A percentile compares a stretch with the other conserved stretches of the same genome.
Conservation (phyloP, 768 basidiomycete species). For the Coprinellus micaceus region DNA sequence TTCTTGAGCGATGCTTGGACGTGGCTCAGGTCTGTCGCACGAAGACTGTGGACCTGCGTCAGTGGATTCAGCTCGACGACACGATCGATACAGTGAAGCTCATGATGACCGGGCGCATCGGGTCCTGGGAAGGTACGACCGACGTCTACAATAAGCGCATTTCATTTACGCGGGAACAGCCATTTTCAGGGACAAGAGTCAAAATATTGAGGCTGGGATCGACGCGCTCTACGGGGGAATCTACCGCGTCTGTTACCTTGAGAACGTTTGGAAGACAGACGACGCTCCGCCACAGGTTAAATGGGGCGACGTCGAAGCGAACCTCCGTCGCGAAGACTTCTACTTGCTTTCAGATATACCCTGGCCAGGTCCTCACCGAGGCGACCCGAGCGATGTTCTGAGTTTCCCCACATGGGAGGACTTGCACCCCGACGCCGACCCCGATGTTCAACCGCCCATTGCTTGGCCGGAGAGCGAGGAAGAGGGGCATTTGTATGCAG, state of each 20-base stretch:
- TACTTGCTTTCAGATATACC: not conserved
- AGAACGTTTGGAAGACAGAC: not conserved
- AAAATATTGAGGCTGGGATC: not conserved
- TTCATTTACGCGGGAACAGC: not conserved
- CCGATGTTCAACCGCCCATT: not conserved
- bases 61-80: constrained; percentile 4
- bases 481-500: not conserved
- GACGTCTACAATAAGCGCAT: no score
- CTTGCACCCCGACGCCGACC: not conserved
- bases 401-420: not conserved
- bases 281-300: not conserved
- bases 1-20: constrained; percentile 15
- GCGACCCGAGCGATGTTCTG: not conserved
- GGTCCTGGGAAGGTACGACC: constrained; percentile 10
- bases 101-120: constrained; percentile 1
- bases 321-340: not conserved
- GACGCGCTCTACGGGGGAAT: not conserved
- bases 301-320: not conserved
- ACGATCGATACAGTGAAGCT: constrained; percentile 1
- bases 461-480: not conserved
- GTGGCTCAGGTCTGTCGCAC: constrained; percentile 8
- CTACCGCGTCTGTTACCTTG: not conserved
- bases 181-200: not conserved
- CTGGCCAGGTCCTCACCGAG: not conserved
- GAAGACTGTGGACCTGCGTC: constrained; percentile 12